phyloP scores from a whole-genome alignment of 2,329 filamentous ascomycete genomes.

The Cordyceps javanica region DNA sequence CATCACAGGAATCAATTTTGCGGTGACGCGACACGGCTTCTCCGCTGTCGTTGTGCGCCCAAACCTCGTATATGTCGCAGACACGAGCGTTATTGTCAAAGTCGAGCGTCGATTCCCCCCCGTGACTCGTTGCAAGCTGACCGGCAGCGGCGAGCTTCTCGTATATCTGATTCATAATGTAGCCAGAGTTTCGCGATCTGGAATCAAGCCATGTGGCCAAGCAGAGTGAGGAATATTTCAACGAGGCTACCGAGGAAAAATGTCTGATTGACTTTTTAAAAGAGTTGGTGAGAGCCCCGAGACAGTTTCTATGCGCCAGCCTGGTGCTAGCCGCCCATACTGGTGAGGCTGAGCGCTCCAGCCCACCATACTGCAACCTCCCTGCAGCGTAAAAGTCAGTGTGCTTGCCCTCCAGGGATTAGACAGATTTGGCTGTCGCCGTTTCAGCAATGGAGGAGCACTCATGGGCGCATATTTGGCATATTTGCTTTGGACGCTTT shows the following conservation, averaged over 20 bases:
- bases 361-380: not conserved
- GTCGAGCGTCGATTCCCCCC: not conserved
- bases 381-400: not conserved
- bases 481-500: too few relatives aligned
- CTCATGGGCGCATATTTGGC: too few relatives aligned
- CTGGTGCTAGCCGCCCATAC: not conserved
- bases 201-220: not conserved
- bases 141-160: constrained; percentile 4
- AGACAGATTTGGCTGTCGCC: too few relatives aligned
- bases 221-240: not conserved
- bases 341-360: not conserved
- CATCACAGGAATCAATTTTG: too few relatives aligned
- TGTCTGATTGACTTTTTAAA: too few relatives aligned
- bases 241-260: too few relatives aligned
- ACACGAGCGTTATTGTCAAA: not conserved
- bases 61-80: constrained; percentile 5
- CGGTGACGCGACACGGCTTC: not conserved
- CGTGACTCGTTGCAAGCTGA: not conserved
- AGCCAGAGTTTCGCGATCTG: not conserved
- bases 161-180: constrained; percentile 10
- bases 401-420: too few relatives aligned
- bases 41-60: not conserved
- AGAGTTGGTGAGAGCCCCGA: not conserved
- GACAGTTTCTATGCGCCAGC: not conserved
- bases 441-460: too few relatives aligned